Conservation (phyloP, 2,329 filamentous ascomycete genomes). For the Pseudogymnoascus pannorum region DNA sequence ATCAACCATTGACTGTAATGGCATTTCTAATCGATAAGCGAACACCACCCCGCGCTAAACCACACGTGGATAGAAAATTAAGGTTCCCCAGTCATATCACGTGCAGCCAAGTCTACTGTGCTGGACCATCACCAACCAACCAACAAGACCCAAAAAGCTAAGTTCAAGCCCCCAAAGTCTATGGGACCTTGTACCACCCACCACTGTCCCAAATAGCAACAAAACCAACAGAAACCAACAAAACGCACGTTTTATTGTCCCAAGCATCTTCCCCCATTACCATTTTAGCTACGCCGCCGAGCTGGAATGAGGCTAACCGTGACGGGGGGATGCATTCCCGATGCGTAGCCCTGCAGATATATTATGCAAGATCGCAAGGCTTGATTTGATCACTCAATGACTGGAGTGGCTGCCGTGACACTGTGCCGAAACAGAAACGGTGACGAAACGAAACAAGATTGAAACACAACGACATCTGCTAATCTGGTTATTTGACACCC, state of each 20-base stretch:
- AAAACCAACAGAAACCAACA: not conserved
- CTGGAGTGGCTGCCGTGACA: not conserved
- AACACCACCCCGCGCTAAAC: not conserved
- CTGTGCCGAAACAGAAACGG: not conserved
- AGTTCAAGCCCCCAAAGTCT: not conserved
- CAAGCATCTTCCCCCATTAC: not conserved
- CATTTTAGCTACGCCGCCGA: not conserved
- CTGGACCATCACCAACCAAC: not conserved
- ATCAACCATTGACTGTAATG: not conserved
- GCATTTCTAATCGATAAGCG: constrained; percentile 1
- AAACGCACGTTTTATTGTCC: not conserved
- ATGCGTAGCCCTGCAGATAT: not conserved
- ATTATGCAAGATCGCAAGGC: not conserved
- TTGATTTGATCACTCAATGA: too few relatives aligned
- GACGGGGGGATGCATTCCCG: too few relatives aligned
- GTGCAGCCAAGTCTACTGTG: not conserved
- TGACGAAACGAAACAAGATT: not conserved
- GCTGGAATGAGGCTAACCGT: not conserved
- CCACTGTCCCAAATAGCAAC: not conserved
- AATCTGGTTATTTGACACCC: not conserved
- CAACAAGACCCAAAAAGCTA: not conserved
- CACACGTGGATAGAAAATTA: not conserved
- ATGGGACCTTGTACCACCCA: not conserved
- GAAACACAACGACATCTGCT: not conserved
- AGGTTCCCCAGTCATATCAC: not conserved